Evolutionary conservation across 2,329 filamentous ascomycete species (phyloP), one percentile per base, ranked within the genome.

Genomic region (Trichoderma citrinoviride): DNA sequence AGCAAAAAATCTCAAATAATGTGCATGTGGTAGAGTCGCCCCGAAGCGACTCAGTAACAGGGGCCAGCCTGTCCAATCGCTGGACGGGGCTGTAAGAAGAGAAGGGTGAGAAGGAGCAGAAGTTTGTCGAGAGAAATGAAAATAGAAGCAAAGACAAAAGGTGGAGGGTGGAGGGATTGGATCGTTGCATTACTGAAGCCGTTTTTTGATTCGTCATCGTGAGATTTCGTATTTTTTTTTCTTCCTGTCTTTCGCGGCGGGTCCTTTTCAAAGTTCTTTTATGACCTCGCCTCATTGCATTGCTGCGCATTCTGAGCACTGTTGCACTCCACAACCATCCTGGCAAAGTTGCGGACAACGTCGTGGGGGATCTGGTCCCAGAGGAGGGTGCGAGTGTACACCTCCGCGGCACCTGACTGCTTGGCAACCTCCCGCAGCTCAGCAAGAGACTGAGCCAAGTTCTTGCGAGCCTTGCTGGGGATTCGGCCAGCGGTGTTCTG

Each of bases 321-420:
- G 77, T 83, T 89, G 78, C 85, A 89, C 73, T 95, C 90, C 69
- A 90, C 87, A 71, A 97, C 90, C 85, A 96, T 93, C 78, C 92
- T 91, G 72, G 91, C 91, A 81, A 98, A 98, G 76, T 94, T 92
- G 71, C 89, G 87, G 61, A 99, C 92, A 55, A 98, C 93, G 69
- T 98, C 93, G 71, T 87, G 85, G 15, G 95, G 93, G 71, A 98
- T 93, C 77, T 93, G 91, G 73, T 97, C 93, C 92, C 92, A 97
- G 65, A 98, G 87, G 67, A 98, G 84, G 68, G 92, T 96, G 65
- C 94, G 87, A 40, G 93, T 96, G 80, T 97, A 97, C 47, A 97
- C 91, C 72, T 97, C 93, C 65, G 93, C 91, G 54, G 89, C 90
- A 57, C 75, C 75, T 58, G 86, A 85, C 70, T 90, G 86, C 78